Percentiles rank a stretch among this genome's conserved stretches.
Evolutionary conservation across 768 basidiomycete genomes (phyloP).

Genomic region (Exsudoporus frostii): DNA sequence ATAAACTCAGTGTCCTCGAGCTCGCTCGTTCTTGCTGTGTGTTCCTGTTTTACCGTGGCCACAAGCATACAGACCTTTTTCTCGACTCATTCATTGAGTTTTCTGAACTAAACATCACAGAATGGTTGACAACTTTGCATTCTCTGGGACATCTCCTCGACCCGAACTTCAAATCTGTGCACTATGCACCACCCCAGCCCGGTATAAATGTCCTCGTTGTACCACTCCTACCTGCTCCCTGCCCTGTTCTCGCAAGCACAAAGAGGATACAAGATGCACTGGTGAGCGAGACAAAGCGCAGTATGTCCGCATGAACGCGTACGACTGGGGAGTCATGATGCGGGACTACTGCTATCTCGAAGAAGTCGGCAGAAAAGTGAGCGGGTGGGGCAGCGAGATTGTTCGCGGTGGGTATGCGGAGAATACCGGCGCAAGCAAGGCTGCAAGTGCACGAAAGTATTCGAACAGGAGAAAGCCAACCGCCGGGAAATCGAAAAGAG

Average conservation of each 20-base stretch:
- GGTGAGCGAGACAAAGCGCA: constrained; percentile 71
- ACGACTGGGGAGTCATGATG: constrained; percentile 85
- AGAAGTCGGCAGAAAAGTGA: constrained; percentile 72
- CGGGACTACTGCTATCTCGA: constrained; percentile 87
- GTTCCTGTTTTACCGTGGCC: neutral
- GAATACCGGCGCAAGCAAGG: constrained; percentile 18
- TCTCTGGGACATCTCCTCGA: constrained; percentile 14
- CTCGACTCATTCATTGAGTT: neutral
- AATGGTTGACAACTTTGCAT: constrained; percentile 7
- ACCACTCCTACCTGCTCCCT: constrained; percentile 68
- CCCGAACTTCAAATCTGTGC: constrained; percentile 39
- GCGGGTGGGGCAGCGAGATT: constrained; percentile 71
- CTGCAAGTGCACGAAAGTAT: constrained; percentile 15
- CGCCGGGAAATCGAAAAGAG: constrained; percentile 51
- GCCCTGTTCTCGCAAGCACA: constrained; percentile 67
- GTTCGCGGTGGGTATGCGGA: constrained; percentile 53
- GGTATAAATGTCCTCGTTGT: constrained; percentile 82
- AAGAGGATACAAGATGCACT: constrained; percentile 55
- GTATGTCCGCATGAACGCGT: constrained; percentile 80
- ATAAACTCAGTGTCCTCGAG: neutral
- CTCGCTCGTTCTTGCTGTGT: neutral
- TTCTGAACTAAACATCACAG: neutral
- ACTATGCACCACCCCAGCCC: constrained; percentile 49
- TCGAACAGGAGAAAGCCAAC: constrained; percentile 28
- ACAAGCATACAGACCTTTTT: neutral